Evolutionary conservation across 2,329 filamentous ascomycete species (phyloP), one percentile per base, ranked within the genome.

Genomic region (Epichloe sp.): DNA sequence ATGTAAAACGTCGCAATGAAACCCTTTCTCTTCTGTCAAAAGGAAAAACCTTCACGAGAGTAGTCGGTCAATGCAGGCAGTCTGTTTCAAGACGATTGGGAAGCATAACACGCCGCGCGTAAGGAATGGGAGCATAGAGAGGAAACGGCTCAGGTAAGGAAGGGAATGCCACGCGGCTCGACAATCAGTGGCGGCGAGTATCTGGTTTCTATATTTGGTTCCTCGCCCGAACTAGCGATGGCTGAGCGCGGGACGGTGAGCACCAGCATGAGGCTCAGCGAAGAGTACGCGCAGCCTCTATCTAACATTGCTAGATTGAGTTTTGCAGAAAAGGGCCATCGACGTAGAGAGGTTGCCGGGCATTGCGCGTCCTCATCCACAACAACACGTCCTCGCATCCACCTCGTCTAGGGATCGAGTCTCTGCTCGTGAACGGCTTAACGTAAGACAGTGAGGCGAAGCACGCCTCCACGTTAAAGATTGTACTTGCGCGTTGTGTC

Each of bases 151-250:
- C 26, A 26, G 7, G 26, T 26, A 3, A 26, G 26, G 3, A 26
- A 26, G 26, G 26, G 26, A 4, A 10, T 41, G 19, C 26, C 8
- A 43, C 47, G 5, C 35, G 15, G 31, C 12, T 11, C 26, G 26
- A 23, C 26, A 19, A 47, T 34, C 26, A 34, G 21, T 46, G 49
- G 47, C 41, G 47, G 47, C 47, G 41, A 44, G 38, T 12, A 7
- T 15, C 43, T 26, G 21, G 15, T 35, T n/a, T 15, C 23, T 52
- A 52, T 45, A 49, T 49, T 49, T 49, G 47, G 50, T 11, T 42
- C n/a, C 34, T 42, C 26, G 42, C 38, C 44, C 48, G 37, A 53
- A 14, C 52, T 47, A 50, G 43, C 36, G 44, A 49, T 50, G 52
- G 52, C 48, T 50, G 51, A 48, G 52, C 34, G 42, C 7, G 21